Evolutionary conservation across 192 early-diverging fungal genomes (phyloP), one percentile per base, ranked within the genome.

Genomic region (Gamsiella multidivaricata): DNA sequence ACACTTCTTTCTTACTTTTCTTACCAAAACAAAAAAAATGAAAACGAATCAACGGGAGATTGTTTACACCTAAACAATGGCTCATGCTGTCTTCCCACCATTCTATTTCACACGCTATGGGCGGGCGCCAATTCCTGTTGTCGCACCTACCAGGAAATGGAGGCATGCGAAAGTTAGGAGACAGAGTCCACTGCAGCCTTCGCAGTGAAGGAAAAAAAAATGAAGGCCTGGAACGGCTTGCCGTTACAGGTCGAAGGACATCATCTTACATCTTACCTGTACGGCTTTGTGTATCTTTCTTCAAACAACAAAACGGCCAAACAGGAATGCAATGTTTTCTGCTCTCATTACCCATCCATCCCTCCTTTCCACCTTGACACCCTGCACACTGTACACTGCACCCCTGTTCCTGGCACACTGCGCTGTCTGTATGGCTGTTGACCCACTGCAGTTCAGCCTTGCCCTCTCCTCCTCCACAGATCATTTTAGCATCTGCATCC

Each of bases 1-100:
- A 78, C 58, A 78, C 32, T 43, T 45, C 18, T 39, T 36, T 36
- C 31, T 15, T 50, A 37, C 22, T 32, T 33, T 46, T 61, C 23
- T 39, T 41, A 7, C 25, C 54, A 70, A 5, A 39, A 36, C 14
- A 34, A 53, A 32, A 43, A 51, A 42, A 64, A 39, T 39, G 3
- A 65, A 49, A n/a, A n/a, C n/a, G n/a, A n/a, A n/a, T n/a, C n/a
- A n/a, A n/a, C n/a, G n/a, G n/a, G n/a, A n/a, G n/a, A n/a, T n/a
- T n/a, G n/a, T n/a, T n/a, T n/a, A n/a, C n/a, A n/a, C n/a, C n/a
- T n/a, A n/a, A n/a, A n/a, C n/a, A n/a, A n/a, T n/a, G n/a, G n/a
- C n/a, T n/a, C n/a, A n/a, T n/a, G n/a, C 37, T 39, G 12, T 39
- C 37, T 39, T 12, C 37, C 37, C 37, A 9, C 37, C 12, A 9